Evolutionary conservation across 2,329 filamentous ascomycete genomes (phyloP).

Genomic region (Paecilomyces formosus): DNA sequence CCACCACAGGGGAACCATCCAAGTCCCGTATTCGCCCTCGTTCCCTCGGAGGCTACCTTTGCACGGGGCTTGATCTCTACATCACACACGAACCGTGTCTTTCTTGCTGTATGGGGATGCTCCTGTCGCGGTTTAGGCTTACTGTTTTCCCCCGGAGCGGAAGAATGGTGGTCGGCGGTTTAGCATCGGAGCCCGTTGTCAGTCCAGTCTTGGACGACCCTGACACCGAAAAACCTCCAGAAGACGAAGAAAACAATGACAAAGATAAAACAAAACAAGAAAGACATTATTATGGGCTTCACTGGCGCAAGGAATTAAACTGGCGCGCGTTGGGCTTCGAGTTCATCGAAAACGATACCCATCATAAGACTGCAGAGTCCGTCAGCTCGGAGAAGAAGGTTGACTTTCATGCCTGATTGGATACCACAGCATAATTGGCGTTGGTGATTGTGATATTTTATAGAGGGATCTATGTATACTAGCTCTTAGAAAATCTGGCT

Average conservation of each 20-base stretch:
- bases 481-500: too few species aligned
- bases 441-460: background rate
- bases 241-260: conserved; percentile 20
- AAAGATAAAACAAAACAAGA: background rate
- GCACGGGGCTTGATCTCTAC: conserved; percentile 88
- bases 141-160: conserved; percentile 60
- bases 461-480: too few species aligned
- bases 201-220: conserved; percentile 5
- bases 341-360: conserved; percentile 27
- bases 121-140: conserved; percentile 85
- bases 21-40: conserved; percentile 61
- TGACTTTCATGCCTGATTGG: conserved; percentile 15
- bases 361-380: background rate
- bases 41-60: conserved; percentile 81
- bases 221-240: background rate
- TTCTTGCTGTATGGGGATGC: conserved; percentile 93
- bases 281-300: conserved; percentile 47
- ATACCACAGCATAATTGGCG: background rate
- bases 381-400: conserved; percentile 1
- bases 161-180: conserved; percentile 75
- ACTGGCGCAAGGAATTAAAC: conserved; percentile 54
- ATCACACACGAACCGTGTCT: conserved; percentile 92
- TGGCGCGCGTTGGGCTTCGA: conserved; percentile 44
- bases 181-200: conserved; percentile 61
- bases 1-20: background rate